Evolutionary conservation across 306 rosid genomes (phyloP), one percentile per base, ranked within the genome.

Genomic region (Vigna hirtella): DNA sequence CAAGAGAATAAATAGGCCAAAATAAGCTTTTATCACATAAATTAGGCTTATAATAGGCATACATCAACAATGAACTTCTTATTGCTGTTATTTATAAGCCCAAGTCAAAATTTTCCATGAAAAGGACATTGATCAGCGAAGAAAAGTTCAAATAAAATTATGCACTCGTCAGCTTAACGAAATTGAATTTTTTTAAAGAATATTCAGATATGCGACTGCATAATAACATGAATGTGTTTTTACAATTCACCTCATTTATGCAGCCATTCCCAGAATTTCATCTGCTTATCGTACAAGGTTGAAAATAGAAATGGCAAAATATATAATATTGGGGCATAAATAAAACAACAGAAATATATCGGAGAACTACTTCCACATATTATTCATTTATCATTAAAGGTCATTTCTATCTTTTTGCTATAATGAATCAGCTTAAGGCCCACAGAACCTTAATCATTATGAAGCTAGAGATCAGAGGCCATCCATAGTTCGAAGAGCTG

Each of bases 161-260:
- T 4, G 48, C 32, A 72, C 43, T 38, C 4, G 56, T 32, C 9
- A 58, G 18, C 55, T 22, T 38, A 51, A 66, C 38, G 67, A 79
- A 67, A 28, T 51, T 69, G 49, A 52, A 38, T 67, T 36, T 61
- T 30, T 32, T 32, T 9, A 66, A 24, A 38, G 55, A 45, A 40
- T 45, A 69, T 58, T 40, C 77, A 42, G 70, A 74, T 26, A 78
- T 74, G 57, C 40, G 28, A 38, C 42, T 76, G 58, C 24, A 34
- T 42, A 40, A 7, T 26, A 48, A 50, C 32, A 59, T 18, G 34
- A 13, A 52, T 72, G 66, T 55, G 13, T 36, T 40, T 56, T 66
- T 66, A 61, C 40, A 16, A 11, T 30, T 38, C 40, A 68, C 30
- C 72, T 81, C 57, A 74, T 50, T 66, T 65, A 47, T 36, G 36